Evolutionary conservation across 1,284 basidiomycete species (phyloP).

Genomic region (Spongispora temasekensis): DNA sequence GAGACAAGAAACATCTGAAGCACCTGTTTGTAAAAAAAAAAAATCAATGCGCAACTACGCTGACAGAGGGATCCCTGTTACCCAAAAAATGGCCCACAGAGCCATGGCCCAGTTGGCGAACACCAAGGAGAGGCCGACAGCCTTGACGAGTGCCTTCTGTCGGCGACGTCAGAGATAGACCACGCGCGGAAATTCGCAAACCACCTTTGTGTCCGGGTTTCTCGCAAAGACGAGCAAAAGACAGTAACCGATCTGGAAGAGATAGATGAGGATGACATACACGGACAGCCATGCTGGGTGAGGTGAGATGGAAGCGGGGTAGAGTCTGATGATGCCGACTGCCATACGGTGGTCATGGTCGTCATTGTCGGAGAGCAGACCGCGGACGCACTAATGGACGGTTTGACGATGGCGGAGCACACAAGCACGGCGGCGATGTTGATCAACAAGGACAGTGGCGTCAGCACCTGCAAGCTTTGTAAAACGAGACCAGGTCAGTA

Average conservation of each 20-base stretch:
- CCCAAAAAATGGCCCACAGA: constrained; percentile 82
- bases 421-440: constrained; percentile 63
- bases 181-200: neutral
- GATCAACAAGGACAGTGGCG: constrained; percentile 75
- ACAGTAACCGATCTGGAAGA: constrained; percentile 79
- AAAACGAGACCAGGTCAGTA: neutral
- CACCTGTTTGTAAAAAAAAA: constrained; percentile 39
- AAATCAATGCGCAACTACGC: neutral
- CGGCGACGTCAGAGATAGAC: neutral
- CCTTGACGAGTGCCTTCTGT: constrained; percentile 68
- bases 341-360: neutral
- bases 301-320: constrained; percentile 77
- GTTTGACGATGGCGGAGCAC: constrained; percentile 55
- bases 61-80: constrained; percentile 39
- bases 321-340: constrained; percentile 56
- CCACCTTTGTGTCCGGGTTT: constrained; percentile 81
- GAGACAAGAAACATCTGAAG: constrained; percentile 62
- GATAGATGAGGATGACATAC: constrained; percentile 64
- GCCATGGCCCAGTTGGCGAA: constrained; percentile 84
- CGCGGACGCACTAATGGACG: constrained; percentile 49
- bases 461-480: constrained; percentile 73
- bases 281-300: constrained; percentile 60
- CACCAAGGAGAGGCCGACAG: constrained; percentile 77
- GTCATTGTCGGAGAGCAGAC: neutral
- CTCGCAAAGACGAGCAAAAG: constrained; percentile 68